Evolutionary conservation across 768 basidiomycete species (phyloP).

Genomic region (Coprinopsis cinerea): DNA sequence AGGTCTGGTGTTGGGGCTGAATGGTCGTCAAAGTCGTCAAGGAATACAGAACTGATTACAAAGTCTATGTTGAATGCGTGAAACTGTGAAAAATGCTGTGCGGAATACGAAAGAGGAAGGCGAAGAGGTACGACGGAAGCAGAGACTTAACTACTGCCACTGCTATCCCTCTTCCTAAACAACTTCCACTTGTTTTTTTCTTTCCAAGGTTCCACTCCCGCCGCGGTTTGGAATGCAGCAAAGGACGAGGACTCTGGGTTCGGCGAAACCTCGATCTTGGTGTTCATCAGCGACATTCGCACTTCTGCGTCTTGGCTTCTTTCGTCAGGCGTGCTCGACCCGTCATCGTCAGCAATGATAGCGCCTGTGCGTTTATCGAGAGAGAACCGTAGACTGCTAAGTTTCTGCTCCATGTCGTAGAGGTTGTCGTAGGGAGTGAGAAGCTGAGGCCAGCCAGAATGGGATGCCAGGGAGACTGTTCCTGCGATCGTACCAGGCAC

Average conservation of each 20-base stretch:
- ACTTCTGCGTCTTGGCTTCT: conserved; percentile 27
- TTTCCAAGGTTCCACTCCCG: conserved; percentile 2
- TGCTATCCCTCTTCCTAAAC: background rate
- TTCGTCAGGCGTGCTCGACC: conserved; percentile 19
- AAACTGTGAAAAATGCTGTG: background rate
- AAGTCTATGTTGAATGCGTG: background rate
- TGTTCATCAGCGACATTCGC: conserved; percentile 29
- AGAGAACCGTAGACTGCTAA: conserved; percentile 46
- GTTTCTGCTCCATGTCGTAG: conserved; percentile 36
- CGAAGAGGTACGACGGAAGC: background rate
- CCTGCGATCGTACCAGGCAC: conserved; percentile 58
- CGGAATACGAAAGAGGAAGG: background rate
- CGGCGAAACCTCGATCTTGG: conserved; percentile 3
- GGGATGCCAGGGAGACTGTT: conserved; percentile 49
- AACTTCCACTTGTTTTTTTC: background rate
- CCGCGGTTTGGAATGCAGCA: conserved; percentile 18
- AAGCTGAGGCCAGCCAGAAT: conserved; percentile 57
- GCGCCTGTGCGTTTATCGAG: conserved; percentile 57
- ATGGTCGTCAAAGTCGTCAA: no score
- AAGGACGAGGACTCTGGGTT: conserved; percentile 20
- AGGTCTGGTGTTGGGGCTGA: no score
- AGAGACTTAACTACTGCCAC: no score
- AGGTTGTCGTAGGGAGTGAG: conserved; percentile 55
- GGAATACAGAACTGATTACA: background rate
- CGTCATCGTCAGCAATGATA: conserved; percentile 50